Percentiles rank a stretch among this genome's conserved stretches.
Evolutionary conservation across 2,329 filamentous ascomycete species (phyloP).

Genomic region (Bipolaris sorokiniana): DNA sequence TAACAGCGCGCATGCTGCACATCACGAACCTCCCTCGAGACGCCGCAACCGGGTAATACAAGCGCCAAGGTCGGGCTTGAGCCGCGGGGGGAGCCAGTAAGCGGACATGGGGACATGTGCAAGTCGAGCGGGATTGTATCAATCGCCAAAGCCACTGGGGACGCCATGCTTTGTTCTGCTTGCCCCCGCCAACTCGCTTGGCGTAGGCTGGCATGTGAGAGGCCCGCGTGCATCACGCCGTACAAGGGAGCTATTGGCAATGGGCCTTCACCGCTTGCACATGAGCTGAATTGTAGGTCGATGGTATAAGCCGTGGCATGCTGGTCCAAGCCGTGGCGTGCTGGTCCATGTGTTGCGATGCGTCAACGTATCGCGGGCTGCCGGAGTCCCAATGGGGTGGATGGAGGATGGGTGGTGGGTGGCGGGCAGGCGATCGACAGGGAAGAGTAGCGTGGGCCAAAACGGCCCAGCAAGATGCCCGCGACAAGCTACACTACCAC

Average conservation of each 20-base stretch:
- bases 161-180: neutral
- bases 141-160: neutral
- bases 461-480: neutral
- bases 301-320: neutral
- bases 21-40: neutral
- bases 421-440: neutral
- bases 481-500: neutral
- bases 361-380: neutral
- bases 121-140: neutral
- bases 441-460: neutral
- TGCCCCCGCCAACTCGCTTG: neutral
- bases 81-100: neutral
- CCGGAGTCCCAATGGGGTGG: neutral
- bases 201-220: neutral
- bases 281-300: neutral
- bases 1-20: neutral
- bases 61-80: neutral
- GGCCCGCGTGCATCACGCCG: neutral
- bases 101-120: neutral
- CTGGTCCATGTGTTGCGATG: neutral
- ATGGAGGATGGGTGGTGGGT: neutral
- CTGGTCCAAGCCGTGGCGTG: neutral
- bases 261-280: neutral
- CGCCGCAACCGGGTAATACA: neutral
- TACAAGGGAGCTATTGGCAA: neutral